Conservation (phyloP, 73 alveolate genomes). For the Paramecium caudatum region DNA sequence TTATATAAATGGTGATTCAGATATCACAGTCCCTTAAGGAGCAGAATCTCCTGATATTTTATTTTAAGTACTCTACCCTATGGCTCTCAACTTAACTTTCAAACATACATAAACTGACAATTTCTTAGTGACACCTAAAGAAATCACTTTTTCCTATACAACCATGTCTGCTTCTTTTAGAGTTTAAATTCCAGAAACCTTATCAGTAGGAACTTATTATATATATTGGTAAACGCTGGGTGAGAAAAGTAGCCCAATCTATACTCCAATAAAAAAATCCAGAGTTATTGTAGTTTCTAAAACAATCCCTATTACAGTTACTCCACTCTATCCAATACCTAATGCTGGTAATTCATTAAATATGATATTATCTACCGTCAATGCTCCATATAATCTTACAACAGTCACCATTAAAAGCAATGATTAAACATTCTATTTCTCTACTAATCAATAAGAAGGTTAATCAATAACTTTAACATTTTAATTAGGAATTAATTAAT, state of each 20-base stretch:
- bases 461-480: constrained; percentile 1
- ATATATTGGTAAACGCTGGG: constrained; percentile 76
- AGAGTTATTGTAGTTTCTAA: constrained; percentile 49
- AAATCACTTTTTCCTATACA: not conserved
- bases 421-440: constrained; percentile 14
- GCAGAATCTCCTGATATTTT: constrained; percentile 68
- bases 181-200: constrained; percentile 63
- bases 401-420: not conserved
- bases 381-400: constrained; percentile 71
- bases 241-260: constrained; percentile 69
- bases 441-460: not conserved
- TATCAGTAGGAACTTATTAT: constrained; percentile 53
- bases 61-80: constrained; percentile 59
- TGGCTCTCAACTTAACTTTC: constrained; percentile 73
- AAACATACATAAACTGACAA: constrained; percentile 55
- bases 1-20: constrained; percentile 67
- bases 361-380: not conserved
- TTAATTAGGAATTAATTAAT: constrained; percentile 10
- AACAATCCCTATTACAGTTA: not conserved
- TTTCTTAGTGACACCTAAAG: constrained; percentile 61
- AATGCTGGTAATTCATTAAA: constrained; percentile 77
- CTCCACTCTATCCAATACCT: constrained; percentile 72
- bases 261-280: constrained; percentile 69
- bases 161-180: constrained; percentile 64
- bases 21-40: constrained; percentile 61